A percentile compares a stretch with the other conserved stretches of the same genome.
Conservation (phyloP, 2,329 filamentous ascomycete species). For the Aspergillus sp. region DNA sequence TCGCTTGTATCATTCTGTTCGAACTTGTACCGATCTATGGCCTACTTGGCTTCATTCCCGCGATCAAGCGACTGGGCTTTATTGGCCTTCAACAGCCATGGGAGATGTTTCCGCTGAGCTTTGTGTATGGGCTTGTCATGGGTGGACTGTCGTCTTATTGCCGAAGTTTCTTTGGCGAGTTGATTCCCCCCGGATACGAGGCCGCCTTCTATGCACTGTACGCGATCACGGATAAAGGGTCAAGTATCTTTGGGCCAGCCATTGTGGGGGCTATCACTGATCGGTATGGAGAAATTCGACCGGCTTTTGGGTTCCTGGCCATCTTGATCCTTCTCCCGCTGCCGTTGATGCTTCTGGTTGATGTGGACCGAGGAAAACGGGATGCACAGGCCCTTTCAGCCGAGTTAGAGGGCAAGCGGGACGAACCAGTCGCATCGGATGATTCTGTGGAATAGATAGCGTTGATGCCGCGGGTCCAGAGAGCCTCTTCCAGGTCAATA, state of each 20-base stretch:
- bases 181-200: conserved; percentile 91
- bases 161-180: conserved; percentile 83
- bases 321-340: conserved; percentile 79
- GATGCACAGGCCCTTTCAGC: conserved; percentile 66
- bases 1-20: conserved; percentile 87
- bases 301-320: conserved; percentile 89
- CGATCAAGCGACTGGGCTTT: conserved; percentile 70
- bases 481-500: background rate
- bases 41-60: conserved; percentile 79
- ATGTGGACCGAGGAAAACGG: conserved; percentile 73
- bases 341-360: conserved; percentile 77
- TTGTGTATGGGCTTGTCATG: conserved; percentile 88
- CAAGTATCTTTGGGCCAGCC: conserved; percentile 86
- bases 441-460: conserved; percentile 15
- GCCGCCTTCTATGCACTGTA: conserved; percentile 96
- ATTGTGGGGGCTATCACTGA: conserved; percentile 94
- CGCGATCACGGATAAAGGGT: conserved; percentile 96
- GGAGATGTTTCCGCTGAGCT: conserved; percentile 94
- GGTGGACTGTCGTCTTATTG: conserved; percentile 93
- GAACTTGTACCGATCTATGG: conserved; percentile 92
- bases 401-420: conserved; percentile 36
- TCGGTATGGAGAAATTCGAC: conserved; percentile 72
- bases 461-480: background rate
- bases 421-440: conserved; percentile 7
- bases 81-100: conserved; percentile 87